Evolutionary conservation across 192 early-diverging fungal species (phyloP).

Genomic region (Glomus cerebriforme): DNA sequence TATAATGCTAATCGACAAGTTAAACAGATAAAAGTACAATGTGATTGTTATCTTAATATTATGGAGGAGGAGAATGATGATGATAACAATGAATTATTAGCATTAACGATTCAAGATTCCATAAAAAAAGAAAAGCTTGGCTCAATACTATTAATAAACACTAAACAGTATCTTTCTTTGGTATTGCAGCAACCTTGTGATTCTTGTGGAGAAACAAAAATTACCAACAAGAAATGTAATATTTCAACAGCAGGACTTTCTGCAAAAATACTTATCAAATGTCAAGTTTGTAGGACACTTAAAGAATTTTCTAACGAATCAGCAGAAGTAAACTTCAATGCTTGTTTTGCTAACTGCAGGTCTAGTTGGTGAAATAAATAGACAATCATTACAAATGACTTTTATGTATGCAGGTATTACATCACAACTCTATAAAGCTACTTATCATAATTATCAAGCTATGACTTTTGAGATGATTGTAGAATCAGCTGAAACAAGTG

Average conservation of each 20-base stretch:
- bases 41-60: neutral
- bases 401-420: neutral
- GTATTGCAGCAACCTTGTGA: neutral
- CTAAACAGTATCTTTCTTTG: neutral
- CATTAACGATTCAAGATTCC: too few relatives aligned
- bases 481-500: neutral
- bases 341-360: neutral
- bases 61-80: neutral
- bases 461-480: neutral
- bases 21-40: neutral
- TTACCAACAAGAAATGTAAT: neutral
- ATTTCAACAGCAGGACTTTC: neutral
- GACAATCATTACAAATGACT: neutral
- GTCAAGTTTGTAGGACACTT: neutral
- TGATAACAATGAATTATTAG: too few relatives aligned
- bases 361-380: neutral
- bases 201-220: neutral
- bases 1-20: neutral
- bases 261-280: neutral
- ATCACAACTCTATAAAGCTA: neutral
- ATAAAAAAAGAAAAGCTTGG: neutral
- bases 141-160: neutral
- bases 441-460: neutral
- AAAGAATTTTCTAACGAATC: neutral
- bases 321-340: neutral